A percentile compares a stretch with the other conserved stretches of the same genome.
Conservation (phyloP, 2,329 filamentous ascomycete species). For the Penicillium paneum region DNA sequence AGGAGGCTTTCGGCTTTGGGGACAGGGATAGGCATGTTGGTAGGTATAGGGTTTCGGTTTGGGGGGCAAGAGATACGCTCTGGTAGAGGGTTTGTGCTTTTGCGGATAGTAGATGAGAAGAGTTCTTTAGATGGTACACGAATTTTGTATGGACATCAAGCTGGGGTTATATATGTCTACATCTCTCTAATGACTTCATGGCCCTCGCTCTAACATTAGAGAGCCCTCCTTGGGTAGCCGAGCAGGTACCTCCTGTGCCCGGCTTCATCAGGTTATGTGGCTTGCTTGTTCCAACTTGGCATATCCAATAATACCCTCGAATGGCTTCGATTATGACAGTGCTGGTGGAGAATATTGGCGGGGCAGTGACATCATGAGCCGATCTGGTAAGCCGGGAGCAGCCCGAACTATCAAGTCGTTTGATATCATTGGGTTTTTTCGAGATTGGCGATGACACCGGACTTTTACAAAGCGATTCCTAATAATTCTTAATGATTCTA, state of each 20-base stretch:
- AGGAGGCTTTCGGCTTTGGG: conserved; percentile 35
- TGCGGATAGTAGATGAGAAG: background rate
- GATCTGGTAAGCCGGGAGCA: background rate
- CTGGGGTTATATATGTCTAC: background rate
- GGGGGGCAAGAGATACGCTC: background rate
- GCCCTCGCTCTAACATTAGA: conserved; percentile 2
- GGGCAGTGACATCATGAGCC: conserved; percentile 22
- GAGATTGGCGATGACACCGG: background rate
- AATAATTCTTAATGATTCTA: background rate
- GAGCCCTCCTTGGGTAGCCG: background rate
- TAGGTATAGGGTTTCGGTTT: background rate
- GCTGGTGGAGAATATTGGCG: conserved; percentile 2
- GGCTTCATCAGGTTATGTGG: conserved; percentile 3
- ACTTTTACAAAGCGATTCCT: no score
- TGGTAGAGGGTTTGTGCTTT: no score
- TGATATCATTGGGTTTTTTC: no score
- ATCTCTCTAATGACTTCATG: conserved; percentile 17
- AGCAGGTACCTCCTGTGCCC: background rate
- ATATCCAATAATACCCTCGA: background rate
- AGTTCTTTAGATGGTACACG: no score
- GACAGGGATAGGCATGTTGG: conserved; percentile 40
- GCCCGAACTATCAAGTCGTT: background rate
- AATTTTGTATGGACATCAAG: no score
- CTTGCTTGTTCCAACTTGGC: background rate
- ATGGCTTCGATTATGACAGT: background rate